A percentile compares a stretch with the other conserved stretches of the same genome.
These are phyloP conservation scores for Fraxinus anomala DNA, from an alignment of 257 asterid genomes.

Conservation along the genomic window DNA sequence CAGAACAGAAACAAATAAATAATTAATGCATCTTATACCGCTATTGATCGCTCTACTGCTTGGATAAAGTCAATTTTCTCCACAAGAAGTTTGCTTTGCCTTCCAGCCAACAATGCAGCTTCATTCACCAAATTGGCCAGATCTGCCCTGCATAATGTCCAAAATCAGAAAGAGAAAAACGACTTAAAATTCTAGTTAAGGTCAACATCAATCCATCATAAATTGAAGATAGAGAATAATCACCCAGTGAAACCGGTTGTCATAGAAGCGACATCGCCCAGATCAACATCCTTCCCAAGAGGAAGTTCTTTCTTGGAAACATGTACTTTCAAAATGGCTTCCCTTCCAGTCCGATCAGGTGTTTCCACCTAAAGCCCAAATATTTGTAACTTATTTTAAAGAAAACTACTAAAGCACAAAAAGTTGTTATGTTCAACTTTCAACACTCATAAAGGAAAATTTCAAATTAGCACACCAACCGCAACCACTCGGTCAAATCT, in stretches of 20 bases:
- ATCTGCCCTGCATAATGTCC: conserved; percentile 79
- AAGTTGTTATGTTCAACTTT: neutral
- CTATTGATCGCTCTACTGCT: conserved; percentile 97
- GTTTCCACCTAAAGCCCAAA: conserved; percentile 79
- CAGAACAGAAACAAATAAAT: conserved; percentile 8
- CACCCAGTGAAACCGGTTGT: conserved; percentile 99
- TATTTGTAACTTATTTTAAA: conserved; percentile 18
- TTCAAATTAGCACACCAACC: conserved; percentile 46
- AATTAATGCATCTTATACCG: conserved; percentile 48
- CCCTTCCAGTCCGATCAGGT: conserved; percentile 96
- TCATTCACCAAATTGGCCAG: conserved; percentile 98
- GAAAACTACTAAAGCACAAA: conserved; percentile 14
- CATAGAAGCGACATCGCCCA: conserved; percentile 86
- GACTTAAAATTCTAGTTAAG: conserved; percentile 11
- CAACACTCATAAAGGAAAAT: conserved; percentile 19
- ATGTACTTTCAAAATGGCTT: conserved; percentile 91
- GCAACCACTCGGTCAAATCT: conserved; percentile 96
- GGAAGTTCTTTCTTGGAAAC: conserved; percentile 93
- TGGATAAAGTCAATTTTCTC: conserved; percentile 88
- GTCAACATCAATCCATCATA: conserved; percentile 21
- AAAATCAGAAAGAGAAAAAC: conserved; percentile 23
- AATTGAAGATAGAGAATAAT: conserved; percentile 23
- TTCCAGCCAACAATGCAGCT: conserved; percentile 98
- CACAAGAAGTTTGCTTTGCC: conserved; percentile 68
- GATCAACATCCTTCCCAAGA: conserved; percentile 73